Conservation (phyloP, 1,284 basidiomycete genomes). For the Leccinum subrobustum region DNA sequence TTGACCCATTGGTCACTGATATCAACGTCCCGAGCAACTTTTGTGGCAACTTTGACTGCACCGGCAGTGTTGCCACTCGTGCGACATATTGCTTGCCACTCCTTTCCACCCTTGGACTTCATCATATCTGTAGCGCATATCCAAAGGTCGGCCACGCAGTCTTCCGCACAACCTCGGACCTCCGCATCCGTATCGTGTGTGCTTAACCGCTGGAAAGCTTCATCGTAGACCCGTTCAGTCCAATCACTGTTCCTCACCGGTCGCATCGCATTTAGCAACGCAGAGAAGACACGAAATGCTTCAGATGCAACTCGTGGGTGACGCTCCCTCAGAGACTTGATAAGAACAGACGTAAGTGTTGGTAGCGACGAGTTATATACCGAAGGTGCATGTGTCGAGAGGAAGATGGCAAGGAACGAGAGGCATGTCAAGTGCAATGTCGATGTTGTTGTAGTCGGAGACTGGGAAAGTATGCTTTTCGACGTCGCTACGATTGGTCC, state of each 20-base stretch:
- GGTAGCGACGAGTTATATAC: conserved; percentile 64
- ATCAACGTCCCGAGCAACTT: conserved; percentile 67
- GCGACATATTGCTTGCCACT: conserved; percentile 82
- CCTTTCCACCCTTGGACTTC: conserved; percentile 57
- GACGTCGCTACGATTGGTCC: conserved; percentile 59
- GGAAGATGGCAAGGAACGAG: conserved; percentile 83
- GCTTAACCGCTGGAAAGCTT: conserved; percentile 69
- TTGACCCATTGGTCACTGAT: conserved; percentile 79
- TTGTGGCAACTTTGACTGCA: conserved; percentile 69
- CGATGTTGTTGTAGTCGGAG: conserved; percentile 67
- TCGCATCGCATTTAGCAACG: conserved; percentile 61
- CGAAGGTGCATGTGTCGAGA: conserved; percentile 74
- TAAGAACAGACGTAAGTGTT: conserved; percentile 68
- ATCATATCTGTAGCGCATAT: conserved; percentile 79
- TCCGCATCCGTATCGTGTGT: conserved; percentile 90
- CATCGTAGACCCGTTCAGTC: conserved; percentile 71
- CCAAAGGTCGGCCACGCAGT: conserved; percentile 84
- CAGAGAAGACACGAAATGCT: conserved; percentile 78
- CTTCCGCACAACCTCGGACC: conserved; percentile 82
- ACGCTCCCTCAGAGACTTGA: conserved; percentile 68
- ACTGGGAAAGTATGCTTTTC: conserved; percentile 60
- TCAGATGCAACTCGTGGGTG: conserved; percentile 81
- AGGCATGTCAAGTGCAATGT: conserved; percentile 79
- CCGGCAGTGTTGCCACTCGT: conserved; percentile 72
- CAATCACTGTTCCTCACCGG: conserved; percentile 62